phyloP scores from a whole-genome alignment of 306 rosid genomes.

The Acacia confusa region DNA sequence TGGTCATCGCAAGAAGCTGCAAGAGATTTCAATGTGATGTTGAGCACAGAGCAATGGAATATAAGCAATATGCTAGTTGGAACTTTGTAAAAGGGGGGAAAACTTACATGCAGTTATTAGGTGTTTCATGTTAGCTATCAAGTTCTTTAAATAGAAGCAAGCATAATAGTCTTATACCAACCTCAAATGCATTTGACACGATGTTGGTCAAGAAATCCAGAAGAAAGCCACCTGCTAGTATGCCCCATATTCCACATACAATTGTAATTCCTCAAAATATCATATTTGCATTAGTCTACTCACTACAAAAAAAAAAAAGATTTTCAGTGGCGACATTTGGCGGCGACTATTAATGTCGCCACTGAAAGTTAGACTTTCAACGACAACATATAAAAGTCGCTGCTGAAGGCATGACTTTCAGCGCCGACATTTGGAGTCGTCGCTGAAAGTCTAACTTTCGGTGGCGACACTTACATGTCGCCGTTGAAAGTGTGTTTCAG shows the following conservation, averaged over 20 bases:
- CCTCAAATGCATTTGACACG: constrained; percentile 92
- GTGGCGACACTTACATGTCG: too few species aligned
- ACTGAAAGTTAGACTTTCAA: too few species aligned
- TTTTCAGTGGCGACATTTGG: too few species aligned
- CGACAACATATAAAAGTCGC: too few species aligned
- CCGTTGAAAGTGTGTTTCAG: too few species aligned
- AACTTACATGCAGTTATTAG: background rate
- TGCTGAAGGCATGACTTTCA: too few species aligned
- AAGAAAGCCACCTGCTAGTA: constrained; percentile 73
- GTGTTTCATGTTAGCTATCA: background rate
- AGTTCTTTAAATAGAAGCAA: background rate
- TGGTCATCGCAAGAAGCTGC: constrained; percentile 76
- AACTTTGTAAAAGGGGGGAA: background rate
- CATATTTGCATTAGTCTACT: constrained; percentile 84
- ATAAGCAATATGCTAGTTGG: constrained; percentile 11
- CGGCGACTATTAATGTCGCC: too few species aligned
- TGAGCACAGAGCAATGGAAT: constrained; percentile 20
- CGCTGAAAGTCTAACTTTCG: too few species aligned
- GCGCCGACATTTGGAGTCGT: too few species aligned
- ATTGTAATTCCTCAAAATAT: constrained; percentile 86
- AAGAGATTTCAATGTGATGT: constrained; percentile 19
- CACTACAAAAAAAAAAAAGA: too few species aligned
- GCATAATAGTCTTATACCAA: constrained; percentile 26
- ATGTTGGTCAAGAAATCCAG: constrained; percentile 64
- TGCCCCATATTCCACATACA: constrained; percentile 80